Evolutionary conservation across 768 basidiomycete genomes (phyloP).

Genomic region (Panaeolus cyanescens): DNA sequence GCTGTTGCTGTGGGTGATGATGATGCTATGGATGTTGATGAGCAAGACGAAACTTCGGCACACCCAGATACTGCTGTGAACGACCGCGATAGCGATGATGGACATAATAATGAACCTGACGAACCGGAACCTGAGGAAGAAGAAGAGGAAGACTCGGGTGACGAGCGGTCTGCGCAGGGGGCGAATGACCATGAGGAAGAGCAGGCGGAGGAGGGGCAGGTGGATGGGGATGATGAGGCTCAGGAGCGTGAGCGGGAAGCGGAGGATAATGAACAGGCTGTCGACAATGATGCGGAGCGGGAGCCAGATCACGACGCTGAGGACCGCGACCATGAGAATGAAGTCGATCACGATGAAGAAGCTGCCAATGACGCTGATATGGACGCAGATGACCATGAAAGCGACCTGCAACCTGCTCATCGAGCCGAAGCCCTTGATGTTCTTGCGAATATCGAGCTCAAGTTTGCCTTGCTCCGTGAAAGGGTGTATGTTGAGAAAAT

Average conservation of each 20-base stretch:
- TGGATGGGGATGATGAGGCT: constrained; percentile 26
- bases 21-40: constrained; percentile 7
- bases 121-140: constrained; percentile 12
- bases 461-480: constrained; percentile 86
- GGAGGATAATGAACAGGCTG: constrained; percentile 26
- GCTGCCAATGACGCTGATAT: constrained; percentile 27
- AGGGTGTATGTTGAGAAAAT: constrained; percentile 92
- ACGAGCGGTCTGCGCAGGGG: constrained; percentile 6
- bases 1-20: not conserved
- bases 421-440: constrained; percentile 88
- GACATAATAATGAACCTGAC: constrained; percentile 1
- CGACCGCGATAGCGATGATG: constrained; percentile 26
- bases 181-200: constrained; percentile 4
- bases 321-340: constrained; percentile 35
- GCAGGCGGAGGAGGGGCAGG: constrained; percentile 18
- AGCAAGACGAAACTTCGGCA: not conserved
- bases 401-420: constrained; percentile 78
- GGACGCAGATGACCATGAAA: constrained; percentile 34
- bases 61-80: constrained; percentile 19
- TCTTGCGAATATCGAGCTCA: constrained; percentile 88
- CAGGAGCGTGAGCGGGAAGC: constrained; percentile 23
- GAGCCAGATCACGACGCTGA: constrained; percentile 31
- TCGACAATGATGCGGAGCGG: constrained; percentile 26
- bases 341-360: constrained; percentile 33
- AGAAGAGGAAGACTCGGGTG: constrained; percentile 12